Percentiles rank a stretch among this genome's conserved stretches.
Conservation (phyloP, 2,329 filamentous ascomycete species). For the Tolypocladium tropicale region DNA sequence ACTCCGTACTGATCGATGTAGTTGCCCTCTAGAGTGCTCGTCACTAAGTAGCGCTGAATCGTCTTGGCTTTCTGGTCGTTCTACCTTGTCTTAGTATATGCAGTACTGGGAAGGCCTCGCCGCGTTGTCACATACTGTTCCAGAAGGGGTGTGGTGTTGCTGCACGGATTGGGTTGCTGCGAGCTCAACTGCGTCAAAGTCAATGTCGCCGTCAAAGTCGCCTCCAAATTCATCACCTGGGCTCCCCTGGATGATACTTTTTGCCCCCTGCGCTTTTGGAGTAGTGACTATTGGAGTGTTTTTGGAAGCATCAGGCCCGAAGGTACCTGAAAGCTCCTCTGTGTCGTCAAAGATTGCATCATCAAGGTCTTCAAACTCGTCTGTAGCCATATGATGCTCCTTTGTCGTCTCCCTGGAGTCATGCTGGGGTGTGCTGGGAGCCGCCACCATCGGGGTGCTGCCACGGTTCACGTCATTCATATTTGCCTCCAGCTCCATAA, state of each 20-base stretch:
- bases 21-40: slow-evolving; percentile 58
- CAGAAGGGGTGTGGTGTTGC: slow-evolving; percentile 13
- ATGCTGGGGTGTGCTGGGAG: neutral
- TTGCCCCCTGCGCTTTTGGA: slow-evolving; percentile 3
- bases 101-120: slow-evolving; percentile 8
- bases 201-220: slow-evolving; percentile 58
- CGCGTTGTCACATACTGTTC: slow-evolving; percentile 26
- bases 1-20: slow-evolving; percentile 56
- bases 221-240: slow-evolving; percentile 25
- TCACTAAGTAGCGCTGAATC: slow-evolving; percentile 81
- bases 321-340: slow-evolving; percentile 5
- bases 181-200: slow-evolving; percentile 68
- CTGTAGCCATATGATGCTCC: neutral
- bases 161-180: slow-evolving; percentile 58
- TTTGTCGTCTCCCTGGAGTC: neutral
- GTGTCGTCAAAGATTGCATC: slow-evolving; percentile 47
- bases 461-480: slow-evolving; percentile 13
- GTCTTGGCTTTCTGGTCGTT: slow-evolving; percentile 56
- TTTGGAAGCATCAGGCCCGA: neutral
- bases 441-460: slow-evolving; percentile 7
- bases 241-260: slow-evolving; percentile 5
- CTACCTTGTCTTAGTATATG: slow-evolving; percentile 57
- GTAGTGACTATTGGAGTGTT: slow-evolving; percentile 2
- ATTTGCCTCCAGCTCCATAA: slow-evolving; percentile 42
- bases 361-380: slow-evolving; percentile 59